Evolutionary conservation across 192 early-diverging fungal genomes (phyloP), one percentile per base, ranked within the genome.

Genomic region (Glomus cerebriforme): DNA sequence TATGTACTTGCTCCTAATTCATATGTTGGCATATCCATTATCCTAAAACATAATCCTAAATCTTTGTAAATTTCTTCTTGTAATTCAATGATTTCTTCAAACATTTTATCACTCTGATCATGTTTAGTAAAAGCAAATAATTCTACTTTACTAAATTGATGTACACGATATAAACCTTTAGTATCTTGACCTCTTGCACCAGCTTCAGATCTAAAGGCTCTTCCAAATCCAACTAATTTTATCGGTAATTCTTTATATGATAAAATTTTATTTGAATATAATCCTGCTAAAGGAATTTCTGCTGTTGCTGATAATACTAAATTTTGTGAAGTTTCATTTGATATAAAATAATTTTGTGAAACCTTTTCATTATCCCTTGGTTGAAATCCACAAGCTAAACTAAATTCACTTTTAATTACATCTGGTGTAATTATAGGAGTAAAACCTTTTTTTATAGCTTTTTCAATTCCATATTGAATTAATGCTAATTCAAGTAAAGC

Each of bases 141-240:
- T 78, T 98, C 97, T 0, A 98, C 94, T 79, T 98, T 98, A 34
- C 91, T 94, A 79, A 98, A 98, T 79, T 97, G 97, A 85, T 98
- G 96, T 26, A 98, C 91, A 2, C 97, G 88, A 84, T 97, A 98
- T 32, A 98, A 81, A 0, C 97, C 97, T 22, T 93, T 90, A 45
- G 91, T 91, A 69, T 98, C 96, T 54, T 88, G 87, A 0, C 92
- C 93, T n/a, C 95, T 88, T 0, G 95, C 89, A 0, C 94, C 92
- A 1, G 96, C 95, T 80, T 98, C 97, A 12, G 96, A 95, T 32
- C 97, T 90, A 82, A 96, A 97, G n/a, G 93, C 92, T 63, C 92
- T 88, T 34, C 96, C 93, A 32, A 95, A 89, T 1, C 92, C 97
- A 24, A 94, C 97, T 68, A 92, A 76, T 34, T 89, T 88, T 59